These are phyloP conservation scores for Cryomyces minteri DNA, from an alignment of 495 filamentous ascomycete genomes.

Conservation along the genomic window DNA sequence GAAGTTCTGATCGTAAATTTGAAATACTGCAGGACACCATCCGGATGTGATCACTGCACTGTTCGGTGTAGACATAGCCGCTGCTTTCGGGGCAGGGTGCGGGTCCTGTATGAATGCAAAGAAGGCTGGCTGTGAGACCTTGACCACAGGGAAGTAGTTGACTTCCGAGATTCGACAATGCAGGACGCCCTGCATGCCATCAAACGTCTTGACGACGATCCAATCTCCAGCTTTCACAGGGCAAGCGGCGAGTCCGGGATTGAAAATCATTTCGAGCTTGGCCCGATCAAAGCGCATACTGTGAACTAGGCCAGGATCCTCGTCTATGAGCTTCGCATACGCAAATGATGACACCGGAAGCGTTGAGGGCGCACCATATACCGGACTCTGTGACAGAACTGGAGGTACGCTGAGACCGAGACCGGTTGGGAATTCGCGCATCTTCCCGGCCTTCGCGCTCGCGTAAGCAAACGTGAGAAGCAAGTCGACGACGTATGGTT, in stretches of 20 bases:
- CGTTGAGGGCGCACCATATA: too few species aligned
- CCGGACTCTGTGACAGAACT: background rate
- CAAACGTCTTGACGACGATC: constrained; percentile 26
- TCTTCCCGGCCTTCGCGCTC: constrained; percentile 25
- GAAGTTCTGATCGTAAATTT: constrained; percentile 37
- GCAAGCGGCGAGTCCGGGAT: constrained; percentile 7
- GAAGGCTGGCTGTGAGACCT: constrained; percentile 10
- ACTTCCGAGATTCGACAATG: constrained; percentile 28
- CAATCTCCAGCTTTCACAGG: constrained; percentile 35
- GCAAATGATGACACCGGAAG: background rate
- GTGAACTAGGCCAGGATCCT: background rate
- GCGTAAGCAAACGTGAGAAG: constrained; percentile 68
- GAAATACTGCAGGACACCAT: constrained; percentile 10
- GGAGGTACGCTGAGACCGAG: constrained; percentile 49
- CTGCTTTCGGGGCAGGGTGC: background rate
- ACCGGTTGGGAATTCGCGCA: constrained; percentile 49
- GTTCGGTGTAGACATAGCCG: background rate
- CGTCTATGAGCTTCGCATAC: background rate
- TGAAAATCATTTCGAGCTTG: constrained; percentile 26
- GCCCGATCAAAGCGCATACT: constrained; percentile 13
- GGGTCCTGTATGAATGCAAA: background rate
- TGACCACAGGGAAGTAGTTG: constrained; percentile 14
- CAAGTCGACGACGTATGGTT: constrained; percentile 74
- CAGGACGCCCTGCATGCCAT: constrained; percentile 7
- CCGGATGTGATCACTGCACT: constrained; percentile 3